Conservation (phyloP, 2,329 filamentous ascomycete genomes). For the Gaeumannomyces tritici region DNA sequence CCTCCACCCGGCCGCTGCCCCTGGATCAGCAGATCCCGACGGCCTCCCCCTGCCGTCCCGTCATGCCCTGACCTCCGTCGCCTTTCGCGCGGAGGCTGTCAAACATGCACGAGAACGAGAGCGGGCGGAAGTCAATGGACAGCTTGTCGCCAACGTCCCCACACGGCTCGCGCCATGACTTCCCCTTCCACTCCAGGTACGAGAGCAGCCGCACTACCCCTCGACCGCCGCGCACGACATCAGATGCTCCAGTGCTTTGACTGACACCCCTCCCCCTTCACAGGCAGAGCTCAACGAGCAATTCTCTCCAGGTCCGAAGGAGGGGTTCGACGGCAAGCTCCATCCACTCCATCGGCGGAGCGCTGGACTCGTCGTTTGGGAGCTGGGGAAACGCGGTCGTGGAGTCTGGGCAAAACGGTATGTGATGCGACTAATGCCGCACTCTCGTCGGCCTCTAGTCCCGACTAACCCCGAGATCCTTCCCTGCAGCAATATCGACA, state of each 20-base stretch:
- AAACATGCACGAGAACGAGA: constrained; percentile 50
- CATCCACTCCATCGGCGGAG: constrained; percentile 77
- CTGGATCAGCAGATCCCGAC: not conserved
- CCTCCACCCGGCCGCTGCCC: not conserved
- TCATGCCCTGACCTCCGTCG: constrained; percentile 1
- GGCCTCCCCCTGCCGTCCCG: not conserved
- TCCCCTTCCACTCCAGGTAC: constrained; percentile 47
- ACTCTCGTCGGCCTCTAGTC: not conserved
- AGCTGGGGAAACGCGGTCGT: constrained; percentile 45
- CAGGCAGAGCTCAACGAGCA: constrained; percentile 16
- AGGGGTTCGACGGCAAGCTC: constrained; percentile 83
- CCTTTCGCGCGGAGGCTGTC: not conserved
- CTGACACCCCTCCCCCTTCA: constrained; percentile 14
- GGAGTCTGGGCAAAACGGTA: constrained; percentile 80
- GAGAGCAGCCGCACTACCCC: constrained; percentile 4
- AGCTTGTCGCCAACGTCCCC: constrained; percentile 48
- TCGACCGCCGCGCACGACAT: not conserved
- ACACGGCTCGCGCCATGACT: constrained; percentile 40
- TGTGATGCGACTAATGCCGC: constrained; percentile 9
- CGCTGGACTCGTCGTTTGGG: constrained; percentile 58
- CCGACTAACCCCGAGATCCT: constrained; percentile 3
- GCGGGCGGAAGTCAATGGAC: constrained; percentile 56
- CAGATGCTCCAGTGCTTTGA: no score
- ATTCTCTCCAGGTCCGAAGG: constrained; percentile 41
- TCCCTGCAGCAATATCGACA: constrained; percentile 68